Conservation (phyloP, 768 basidiomycete species). For the Psilocybe tampanensis region DNA sequence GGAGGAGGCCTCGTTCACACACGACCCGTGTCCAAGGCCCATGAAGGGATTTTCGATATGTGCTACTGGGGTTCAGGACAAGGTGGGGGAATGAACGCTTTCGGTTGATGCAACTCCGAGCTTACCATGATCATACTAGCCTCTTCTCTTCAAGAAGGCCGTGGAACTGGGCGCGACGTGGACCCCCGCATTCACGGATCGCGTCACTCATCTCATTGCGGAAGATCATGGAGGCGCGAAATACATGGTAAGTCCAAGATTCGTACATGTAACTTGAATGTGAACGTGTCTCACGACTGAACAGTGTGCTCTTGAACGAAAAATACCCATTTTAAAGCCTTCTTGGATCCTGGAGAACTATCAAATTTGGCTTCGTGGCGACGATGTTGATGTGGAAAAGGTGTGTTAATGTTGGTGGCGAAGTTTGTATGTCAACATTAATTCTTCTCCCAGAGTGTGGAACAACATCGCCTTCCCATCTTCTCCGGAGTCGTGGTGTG, state of each 20-base stretch:
- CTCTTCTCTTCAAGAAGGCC: constrained; percentile 73
- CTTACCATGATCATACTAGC: constrained; percentile 40
- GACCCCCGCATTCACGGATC: constrained; percentile 75
- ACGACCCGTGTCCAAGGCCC: constrained; percentile 63
- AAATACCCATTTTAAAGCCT: constrained; percentile 77
- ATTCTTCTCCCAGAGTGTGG: constrained; percentile 51
- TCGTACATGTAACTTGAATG: neutral
- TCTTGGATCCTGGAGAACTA: constrained; percentile 79
- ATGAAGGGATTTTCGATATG: constrained; percentile 68
- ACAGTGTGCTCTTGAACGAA: constrained; percentile 81
- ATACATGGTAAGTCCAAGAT: constrained; percentile 57
- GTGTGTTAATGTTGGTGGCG: constrained; percentile 36
- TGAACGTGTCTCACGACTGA: constrained; percentile 4
- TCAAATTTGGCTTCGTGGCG: constrained; percentile 75
- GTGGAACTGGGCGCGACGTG: constrained; percentile 78
- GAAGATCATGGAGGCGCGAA: constrained; percentile 82
- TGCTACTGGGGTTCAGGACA: constrained; percentile 79
- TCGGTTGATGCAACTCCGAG: neutral
- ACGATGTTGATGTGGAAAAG: constrained; percentile 69
- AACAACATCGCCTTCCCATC: constrained; percentile 64
- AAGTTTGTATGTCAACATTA: neutral
- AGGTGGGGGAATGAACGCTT: constrained; percentile 45
- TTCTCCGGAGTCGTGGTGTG: constrained; percentile 74
- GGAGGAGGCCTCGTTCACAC: constrained; percentile 45
- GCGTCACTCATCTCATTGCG: constrained; percentile 88